Percentiles rank a stretch among this genome's conserved stretches.
phyloP scores from a whole-genome alignment of 352 stramenopile genomes.

The Phytophthora multivora region DNA sequence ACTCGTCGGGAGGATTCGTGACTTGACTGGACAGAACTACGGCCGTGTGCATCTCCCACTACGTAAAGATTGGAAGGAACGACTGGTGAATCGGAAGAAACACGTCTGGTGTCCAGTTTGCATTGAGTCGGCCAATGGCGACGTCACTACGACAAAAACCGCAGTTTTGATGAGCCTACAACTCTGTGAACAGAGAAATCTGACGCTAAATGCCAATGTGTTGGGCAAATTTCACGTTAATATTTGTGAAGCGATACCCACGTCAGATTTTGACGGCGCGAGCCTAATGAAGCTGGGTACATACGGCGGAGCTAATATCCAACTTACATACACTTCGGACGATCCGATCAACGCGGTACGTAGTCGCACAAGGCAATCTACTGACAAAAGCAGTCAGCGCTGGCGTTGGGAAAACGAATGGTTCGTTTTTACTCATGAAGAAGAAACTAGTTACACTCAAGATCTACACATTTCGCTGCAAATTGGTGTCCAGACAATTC shows the following conservation, averaged over 20 bases:
- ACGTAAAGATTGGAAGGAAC: constrained; percentile 33
- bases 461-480: constrained; percentile 13
- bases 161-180: constrained; percentile 31
- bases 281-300: constrained; percentile 19
- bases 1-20: constrained; percentile 28
- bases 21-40: constrained; percentile 21
- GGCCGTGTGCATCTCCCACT: constrained; percentile 40
- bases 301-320: constrained; percentile 18
- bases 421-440: constrained; percentile 15
- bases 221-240: constrained; percentile 21
- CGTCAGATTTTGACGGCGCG: not conserved
- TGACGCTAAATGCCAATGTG: not conserved
- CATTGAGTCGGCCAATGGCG: not conserved
- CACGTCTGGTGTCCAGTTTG: constrained; percentile 17
- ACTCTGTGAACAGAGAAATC: not conserved
- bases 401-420: constrained; percentile 40
- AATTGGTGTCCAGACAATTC: constrained; percentile 13
- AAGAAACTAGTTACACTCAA: not conserved
- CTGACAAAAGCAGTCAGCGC: constrained; percentile 3
- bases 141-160: constrained; percentile 6
- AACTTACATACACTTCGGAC: not conserved
- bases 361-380: constrained; percentile 23
- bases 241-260: constrained; percentile 23
- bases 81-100: constrained; percentile 13
- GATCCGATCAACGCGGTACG: not conserved